Evolutionary conservation across 106 monocot species (phyloP), one percentile per base, ranked within the genome.

Genomic region (Ottelia alismoides): DNA sequence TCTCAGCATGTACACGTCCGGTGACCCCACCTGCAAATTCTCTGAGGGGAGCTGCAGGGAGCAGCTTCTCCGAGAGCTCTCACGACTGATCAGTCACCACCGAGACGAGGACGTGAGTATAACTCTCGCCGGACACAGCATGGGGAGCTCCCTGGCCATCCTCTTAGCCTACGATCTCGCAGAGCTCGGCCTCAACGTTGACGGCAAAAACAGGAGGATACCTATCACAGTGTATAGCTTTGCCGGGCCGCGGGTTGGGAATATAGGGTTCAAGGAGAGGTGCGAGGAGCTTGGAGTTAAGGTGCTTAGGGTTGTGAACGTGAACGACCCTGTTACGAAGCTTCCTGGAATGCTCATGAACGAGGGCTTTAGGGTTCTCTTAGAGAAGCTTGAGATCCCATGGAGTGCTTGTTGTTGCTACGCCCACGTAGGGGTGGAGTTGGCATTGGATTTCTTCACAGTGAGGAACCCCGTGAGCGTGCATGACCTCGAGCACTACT

Each of bases 111-210:
- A 65, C 26, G 20, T 65, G 16, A 65, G 65, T 40, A 46, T 65
- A 20, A 65, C 65, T 16, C 43, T 66, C n/a, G 47, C 65, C 3
- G 65, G 65, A 17, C 65, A 66, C 47, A 66, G 65, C 56, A 66
- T 66, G 65, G 65, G 65, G 21, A 66, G 65, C 65, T 66, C 65
- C 25, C 48, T 66, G 22, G 65, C 56, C 3, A 20, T 66, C 28
- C 65, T 66, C 45, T 29, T 56, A 31, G 65, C 25, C n/a, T 66
- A 66, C 47, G 65, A 66, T 30, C 2, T 66, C 30, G 55, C 65
- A 0, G 65, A 66, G 56, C 47, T 66, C 30, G 65, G 65, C 30
- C 20, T 66, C 22, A 46, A 56, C 56, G 2, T 11, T 31, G 29
- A 27, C 25, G 2, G 52, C 25, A 2, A 53, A 3, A 3, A 20